Percentiles rank a stretch among this genome's conserved stretches.
These are phyloP conservation scores for sweet orange (Citrus sinensis) DNA, from an alignment of 345 rosid genomes.

Conservation along the genomic window DNA sequence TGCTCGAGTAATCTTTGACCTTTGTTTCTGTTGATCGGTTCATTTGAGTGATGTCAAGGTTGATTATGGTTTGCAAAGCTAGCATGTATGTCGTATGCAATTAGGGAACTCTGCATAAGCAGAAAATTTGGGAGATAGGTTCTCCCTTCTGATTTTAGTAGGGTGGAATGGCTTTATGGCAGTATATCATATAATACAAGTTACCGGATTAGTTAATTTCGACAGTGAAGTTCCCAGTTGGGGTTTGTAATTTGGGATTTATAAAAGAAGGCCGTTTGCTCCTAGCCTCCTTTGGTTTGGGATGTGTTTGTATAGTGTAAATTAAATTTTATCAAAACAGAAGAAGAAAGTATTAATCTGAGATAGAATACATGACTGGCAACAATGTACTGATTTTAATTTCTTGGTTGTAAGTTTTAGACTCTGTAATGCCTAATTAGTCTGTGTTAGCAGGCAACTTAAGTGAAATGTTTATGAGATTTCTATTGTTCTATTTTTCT, in stretches of 20 bases:
- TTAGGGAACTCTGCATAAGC: neutral
- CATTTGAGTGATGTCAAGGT: neutral
- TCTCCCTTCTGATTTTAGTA: constrained; percentile 11
- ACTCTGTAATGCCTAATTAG: neutral
- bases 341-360: neutral
- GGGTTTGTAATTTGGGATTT: neutral
- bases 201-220: constrained; percentile 4
- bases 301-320: constrained; percentile 15
- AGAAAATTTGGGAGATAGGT: constrained; percentile 25
- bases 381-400: neutral
- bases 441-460: neutral
- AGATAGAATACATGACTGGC: neutral
- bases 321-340: neutral
- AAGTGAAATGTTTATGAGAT: neutral
- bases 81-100: neutral
- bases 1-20: constrained; percentile 25
- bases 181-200: neutral
- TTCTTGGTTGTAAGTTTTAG: neutral
- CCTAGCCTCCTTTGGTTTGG: constrained; percentile 11
- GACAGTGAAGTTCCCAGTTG: neutral
- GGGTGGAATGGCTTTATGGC: constrained; percentile 10
- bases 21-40: constrained; percentile 2
- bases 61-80: constrained; percentile 5
- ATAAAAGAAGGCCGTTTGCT: constrained; percentile 14
- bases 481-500: neutral